These are phyloP conservation scores for Cytospora mali DNA, from an alignment of 2,329 filamentous ascomycete species.

Conservation along the genomic window DNA sequence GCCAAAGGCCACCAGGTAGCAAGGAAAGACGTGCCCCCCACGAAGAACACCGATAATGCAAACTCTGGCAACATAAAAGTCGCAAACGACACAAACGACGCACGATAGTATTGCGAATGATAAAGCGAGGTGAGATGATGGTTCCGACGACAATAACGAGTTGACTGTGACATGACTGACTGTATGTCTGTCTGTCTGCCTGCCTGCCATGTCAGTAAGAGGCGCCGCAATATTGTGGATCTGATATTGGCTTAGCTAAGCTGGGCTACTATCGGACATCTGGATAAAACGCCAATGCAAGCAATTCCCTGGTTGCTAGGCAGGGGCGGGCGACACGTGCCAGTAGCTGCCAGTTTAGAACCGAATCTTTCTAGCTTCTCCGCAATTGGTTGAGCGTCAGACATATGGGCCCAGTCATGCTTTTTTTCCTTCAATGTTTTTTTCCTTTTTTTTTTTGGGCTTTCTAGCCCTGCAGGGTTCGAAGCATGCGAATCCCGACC, in stretches of 20 bases:
- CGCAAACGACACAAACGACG: not conserved
- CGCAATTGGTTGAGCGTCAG: slow-evolving; percentile 12
- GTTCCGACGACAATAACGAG: not conserved
- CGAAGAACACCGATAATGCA: not conserved
- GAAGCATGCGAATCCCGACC: slow-evolving; percentile 14
- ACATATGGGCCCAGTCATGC: not conserved
- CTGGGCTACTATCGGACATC: not conserved
- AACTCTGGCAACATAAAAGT: not conserved
- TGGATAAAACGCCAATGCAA: not conserved
- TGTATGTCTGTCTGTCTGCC: no score
- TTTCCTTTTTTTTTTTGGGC: no score
- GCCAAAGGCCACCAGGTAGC: not conserved
- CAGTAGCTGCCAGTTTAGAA: slow-evolving; percentile 17
- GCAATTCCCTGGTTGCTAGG: slow-evolving; percentile 6
- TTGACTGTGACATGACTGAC: not conserved
- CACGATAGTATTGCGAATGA: not conserved
- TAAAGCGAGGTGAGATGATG: not conserved
- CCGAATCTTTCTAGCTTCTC: slow-evolving; percentile 15
- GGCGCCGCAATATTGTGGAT: not conserved
- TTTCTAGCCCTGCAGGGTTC: not conserved
- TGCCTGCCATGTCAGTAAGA: no score
- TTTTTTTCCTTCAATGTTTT: no score
- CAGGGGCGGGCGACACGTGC: slow-evolving; percentile 1
- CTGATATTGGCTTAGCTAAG: slow-evolving; percentile 16
- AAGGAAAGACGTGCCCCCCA: not conserved